phyloP scores from a whole-genome alignment of 208 protist species.

The Lotmaria passim region DNA sequence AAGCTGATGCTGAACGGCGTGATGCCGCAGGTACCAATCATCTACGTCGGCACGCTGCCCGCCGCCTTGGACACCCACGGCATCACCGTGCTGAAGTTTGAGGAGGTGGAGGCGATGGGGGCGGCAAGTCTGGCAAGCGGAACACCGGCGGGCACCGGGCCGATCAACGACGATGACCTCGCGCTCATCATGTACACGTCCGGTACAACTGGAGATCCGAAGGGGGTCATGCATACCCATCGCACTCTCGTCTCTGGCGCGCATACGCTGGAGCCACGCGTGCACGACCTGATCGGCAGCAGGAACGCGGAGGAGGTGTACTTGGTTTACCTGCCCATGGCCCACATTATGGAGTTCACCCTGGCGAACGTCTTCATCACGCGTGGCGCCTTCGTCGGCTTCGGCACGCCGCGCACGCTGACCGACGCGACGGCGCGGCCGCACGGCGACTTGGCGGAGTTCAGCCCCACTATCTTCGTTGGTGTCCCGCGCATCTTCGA shows the following conservation, averaged over 20 bases:
- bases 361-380: conserved; percentile 75
- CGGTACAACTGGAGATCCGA: conserved; percentile 92
- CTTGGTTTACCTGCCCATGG: conserved; percentile 91
- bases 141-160: conserved; percentile 47
- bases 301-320: conserved; percentile 51
- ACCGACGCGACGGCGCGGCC: conserved; percentile 74
- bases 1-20: conserved; percentile 44
- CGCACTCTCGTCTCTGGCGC: conserved; percentile 57
- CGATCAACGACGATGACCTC: conserved; percentile 37
- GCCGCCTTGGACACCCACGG: conserved; percentile 23
- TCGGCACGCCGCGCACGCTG: conserved; percentile 80
- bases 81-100: conserved; percentile 45
- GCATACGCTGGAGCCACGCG: conserved; percentile 50
- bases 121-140: conserved; percentile 9
- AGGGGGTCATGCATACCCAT: conserved; percentile 90
- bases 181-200: conserved; percentile 76
- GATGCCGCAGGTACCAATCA: conserved; percentile 53
- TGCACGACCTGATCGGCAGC: conserved; percentile 27
- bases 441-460: conserved; percentile 85
- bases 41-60: conserved; percentile 61
- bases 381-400: conserved; percentile 73
- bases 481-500: conserved; percentile 92
- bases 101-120: conserved; percentile 60
- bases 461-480: conserved; percentile 71
- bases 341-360: conserved; percentile 93